Evolutionary conservation across 768 basidiomycete genomes (phyloP), one percentile per base, ranked within the genome.

Genomic region (Cystobasidium tubakii): DNA sequence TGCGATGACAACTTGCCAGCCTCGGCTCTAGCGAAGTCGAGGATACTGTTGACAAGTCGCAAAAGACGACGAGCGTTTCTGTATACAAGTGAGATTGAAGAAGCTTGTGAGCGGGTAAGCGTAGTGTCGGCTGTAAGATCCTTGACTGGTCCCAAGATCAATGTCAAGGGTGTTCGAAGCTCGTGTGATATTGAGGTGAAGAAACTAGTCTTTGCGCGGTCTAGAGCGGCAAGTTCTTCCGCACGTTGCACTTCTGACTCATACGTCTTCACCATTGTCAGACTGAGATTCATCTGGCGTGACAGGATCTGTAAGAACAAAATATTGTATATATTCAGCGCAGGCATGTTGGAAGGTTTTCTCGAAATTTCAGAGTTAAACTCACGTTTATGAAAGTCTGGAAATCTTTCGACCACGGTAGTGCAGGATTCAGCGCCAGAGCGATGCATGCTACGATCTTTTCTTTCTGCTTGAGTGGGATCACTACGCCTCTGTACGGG

Each of bases 151-250:
- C 74, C 74, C 34, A 72, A 50, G 50, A 75, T 75, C 10, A 75
- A 65, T 9, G 74, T 71, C 39, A 75, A 66, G 6, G 74, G 74
- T 23, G 74, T 75, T 50, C 74, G 67, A n/a, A 70, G 50, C 55
- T 74, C 74, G 57, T 75, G 70, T n/a, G 44, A 64, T 27, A 71
- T 64, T n/a, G 46, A 63, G 31, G 74, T 73, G 44, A 75, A 75
- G 70, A 75, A 75, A 29, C 55, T 42, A 27, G 74, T 75, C 54
- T 75, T 75, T 12, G 74, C 70, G 17, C 74, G 69, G 31, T 75
- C 74, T 3, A 75, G 60, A 1, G 69, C 70, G 25, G 74, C 70
- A 6, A 75, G 70, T 62, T 75, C 74, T 57, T 75, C 74, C 7
- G 46, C 70, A 1, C 71, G 57, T 46, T 65, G 39, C 12, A 62